A percentile compares a stretch with the other conserved stretches of the same genome.
These are phyloP conservation scores for Pseudocercospora pini-densiflorae DNA, from an alignment of 2,329 filamentous ascomycete genomes.

Conservation along the genomic window DNA sequence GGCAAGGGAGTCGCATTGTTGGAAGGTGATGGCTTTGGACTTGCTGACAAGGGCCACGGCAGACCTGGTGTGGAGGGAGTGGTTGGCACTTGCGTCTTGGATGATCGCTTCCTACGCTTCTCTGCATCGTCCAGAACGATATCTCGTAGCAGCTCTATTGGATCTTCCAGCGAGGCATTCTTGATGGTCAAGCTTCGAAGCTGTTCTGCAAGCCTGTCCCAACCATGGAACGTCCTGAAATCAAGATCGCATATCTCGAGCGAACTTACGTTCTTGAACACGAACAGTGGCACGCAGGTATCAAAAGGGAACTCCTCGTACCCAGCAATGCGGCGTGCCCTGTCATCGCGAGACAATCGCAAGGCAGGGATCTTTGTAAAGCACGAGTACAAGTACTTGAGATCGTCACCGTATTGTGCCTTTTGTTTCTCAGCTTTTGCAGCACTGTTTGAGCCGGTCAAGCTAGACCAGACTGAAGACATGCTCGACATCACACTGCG, in stretches of 20 bases:
- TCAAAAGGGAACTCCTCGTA: slow-evolving; percentile 99
- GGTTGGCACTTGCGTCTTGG: slow-evolving; percentile 71
- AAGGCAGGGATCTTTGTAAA: slow-evolving; percentile 98
- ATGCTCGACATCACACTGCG: slow-evolving; percentile 97
- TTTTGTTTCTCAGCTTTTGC: slow-evolving; percentile 90
- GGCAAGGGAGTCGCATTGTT: slow-evolving; percentile 63
- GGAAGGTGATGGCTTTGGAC: slow-evolving; percentile 32
- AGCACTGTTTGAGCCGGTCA: slow-evolving; percentile 80
- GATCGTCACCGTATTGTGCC: slow-evolving; percentile 78
- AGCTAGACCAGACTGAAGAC: slow-evolving; percentile 88
- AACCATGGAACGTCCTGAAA: slow-evolving; percentile 95
- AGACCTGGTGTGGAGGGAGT: slow-evolving; percentile 67
- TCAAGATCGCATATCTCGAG: slow-evolving; percentile 95
- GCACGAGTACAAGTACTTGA: slow-evolving; percentile 96
- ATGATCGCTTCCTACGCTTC: slow-evolving; percentile 78
- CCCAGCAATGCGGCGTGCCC: slow-evolving; percentile 84
- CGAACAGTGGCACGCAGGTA: slow-evolving; percentile 92
- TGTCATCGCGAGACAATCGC: slow-evolving; percentile 87
- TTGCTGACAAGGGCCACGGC: slow-evolving; percentile 58
- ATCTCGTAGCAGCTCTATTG: slow-evolving; percentile 84
- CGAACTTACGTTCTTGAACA: slow-evolving; percentile 95
- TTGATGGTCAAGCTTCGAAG: slow-evolving; percentile 87
- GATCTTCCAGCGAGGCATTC: slow-evolving; percentile 85
- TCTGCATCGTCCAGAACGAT: slow-evolving; percentile 98
- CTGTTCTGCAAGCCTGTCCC: slow-evolving; percentile 92